phyloP scores from a whole-genome alignment of 2,329 filamentous ascomycete genomes.

The Colletotrichum liriopes region DNA sequence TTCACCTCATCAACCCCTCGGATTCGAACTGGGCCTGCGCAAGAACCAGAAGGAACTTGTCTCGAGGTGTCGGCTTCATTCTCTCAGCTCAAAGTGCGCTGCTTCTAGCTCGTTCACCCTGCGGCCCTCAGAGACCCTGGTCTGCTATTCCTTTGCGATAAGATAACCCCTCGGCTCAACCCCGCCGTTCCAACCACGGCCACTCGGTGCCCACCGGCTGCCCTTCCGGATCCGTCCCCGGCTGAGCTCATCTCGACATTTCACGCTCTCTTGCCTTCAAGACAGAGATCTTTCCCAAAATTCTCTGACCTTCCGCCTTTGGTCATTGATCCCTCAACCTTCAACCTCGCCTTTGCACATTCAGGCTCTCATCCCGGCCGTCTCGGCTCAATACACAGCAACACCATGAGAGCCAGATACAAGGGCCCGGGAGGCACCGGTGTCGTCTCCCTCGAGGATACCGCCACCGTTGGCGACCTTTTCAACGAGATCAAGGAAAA shows the following conservation, averaged over 20 bases:
- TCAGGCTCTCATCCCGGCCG: background rate
- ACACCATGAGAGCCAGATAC: slow-evolving; percentile 77
- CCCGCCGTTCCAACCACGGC: slow-evolving; percentile 29
- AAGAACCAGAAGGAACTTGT: background rate
- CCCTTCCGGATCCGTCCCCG: slow-evolving; percentile 24
- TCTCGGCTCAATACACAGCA: background rate
- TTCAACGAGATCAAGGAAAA: slow-evolving; percentile 73
- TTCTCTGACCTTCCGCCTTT: background rate
- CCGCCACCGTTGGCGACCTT: slow-evolving; percentile 76
- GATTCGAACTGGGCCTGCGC: too few species aligned
- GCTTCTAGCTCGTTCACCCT: background rate
- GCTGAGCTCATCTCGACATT: slow-evolving; percentile 10
- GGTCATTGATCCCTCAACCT: background rate
- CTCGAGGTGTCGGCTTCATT: background rate
- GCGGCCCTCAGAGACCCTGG: background rate
- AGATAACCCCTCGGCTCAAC: slow-evolving; percentile 22
- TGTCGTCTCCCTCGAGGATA: slow-evolving; percentile 77
- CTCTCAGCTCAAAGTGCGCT: background rate
- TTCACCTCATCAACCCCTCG: background rate
- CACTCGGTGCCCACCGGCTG: slow-evolving; percentile 10
- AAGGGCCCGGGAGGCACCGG: slow-evolving; percentile 82
- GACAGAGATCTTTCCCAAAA: background rate
- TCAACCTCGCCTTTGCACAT: background rate
- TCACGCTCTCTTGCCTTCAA: background rate
- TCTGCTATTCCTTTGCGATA: slow-evolving; percentile 16